These are phyloP conservation scores for Phytophthora hibernalis DNA, from an alignment of 352 stramenopile genomes.

Conservation along the genomic window DNA sequence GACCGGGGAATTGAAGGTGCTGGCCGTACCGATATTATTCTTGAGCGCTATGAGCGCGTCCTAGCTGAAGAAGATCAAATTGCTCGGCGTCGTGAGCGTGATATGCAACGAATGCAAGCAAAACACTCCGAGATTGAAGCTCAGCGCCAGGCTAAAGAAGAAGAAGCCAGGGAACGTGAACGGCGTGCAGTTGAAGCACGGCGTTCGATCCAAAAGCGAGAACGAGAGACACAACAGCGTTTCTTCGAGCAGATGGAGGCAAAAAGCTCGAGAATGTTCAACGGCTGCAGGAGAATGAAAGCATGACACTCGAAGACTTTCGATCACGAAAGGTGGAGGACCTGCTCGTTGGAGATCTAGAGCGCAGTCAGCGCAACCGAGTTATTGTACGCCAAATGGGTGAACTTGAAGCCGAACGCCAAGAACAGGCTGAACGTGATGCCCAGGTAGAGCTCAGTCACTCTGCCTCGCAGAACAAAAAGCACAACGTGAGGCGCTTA, in stretches of 20 bases:
- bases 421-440: constrained; percentile 50
- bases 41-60: constrained; percentile 52
- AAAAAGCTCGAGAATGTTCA: constrained; percentile 51
- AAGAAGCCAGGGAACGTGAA: constrained; percentile 47
- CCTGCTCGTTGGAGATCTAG: constrained; percentile 31
- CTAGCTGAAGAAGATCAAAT: constrained; percentile 43
- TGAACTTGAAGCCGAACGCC: constrained; percentile 56
- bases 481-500: constrained; percentile 60
- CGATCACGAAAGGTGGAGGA: constrained; percentile 59
- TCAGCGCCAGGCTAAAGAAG: constrained; percentile 34
- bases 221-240: constrained; percentile 48
- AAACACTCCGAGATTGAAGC: constrained; percentile 46
- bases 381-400: constrained; percentile 51
- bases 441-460: constrained; percentile 60
- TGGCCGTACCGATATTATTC: constrained; percentile 49
- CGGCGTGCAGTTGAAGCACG: constrained; percentile 45
- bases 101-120: constrained; percentile 21
- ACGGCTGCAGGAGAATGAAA: constrained; percentile 49
- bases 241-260: constrained; percentile 75
- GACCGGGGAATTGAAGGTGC: constrained; percentile 72
- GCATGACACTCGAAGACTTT: constrained; percentile 67
- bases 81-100: constrained; percentile 10
- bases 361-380: constrained; percentile 45
- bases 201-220: constrained; percentile 49
- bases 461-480: constrained; percentile 55